Evolutionary conservation across 176 grass and related monocot species (phyloP), one percentile per base, ranked within the genome.

Genomic region (Hordeum marinum): DNA sequence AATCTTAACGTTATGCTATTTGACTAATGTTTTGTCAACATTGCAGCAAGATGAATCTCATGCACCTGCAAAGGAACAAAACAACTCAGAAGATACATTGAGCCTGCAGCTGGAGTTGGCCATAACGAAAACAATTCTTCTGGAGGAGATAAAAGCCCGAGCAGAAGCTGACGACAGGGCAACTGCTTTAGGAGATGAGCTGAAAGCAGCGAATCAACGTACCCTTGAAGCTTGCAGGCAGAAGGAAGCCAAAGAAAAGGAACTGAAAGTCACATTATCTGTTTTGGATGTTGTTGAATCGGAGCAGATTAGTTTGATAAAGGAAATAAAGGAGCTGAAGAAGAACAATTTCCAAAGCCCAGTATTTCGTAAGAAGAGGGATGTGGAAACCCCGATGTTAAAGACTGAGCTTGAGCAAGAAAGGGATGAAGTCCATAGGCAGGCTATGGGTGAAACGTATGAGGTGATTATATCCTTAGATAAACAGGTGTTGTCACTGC

Each of bases 351-450:
- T 82, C 5, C 57, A 87, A 40, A 78, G 40, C 52, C 52, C 52
- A 8, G 52, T 55, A 20, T 55, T 55, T 55, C 52, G 0, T 55
- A 55, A 55, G 52, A 8, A 55, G 52, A 21, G 52, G 17, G 52
- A 55, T 8, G 7, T 55, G 18, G 18, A 55, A 55, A 55, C 52
- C 18, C 52, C 2, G 7, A 55, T 55, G 1, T 50, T 50, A 50
- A 50, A 50, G 14, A 52, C 48, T 2, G 48, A 52, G 48, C 15
- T 52, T 65, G 86, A 92, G 71, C 78, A 81, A 90, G 94, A 92
- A 89, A 94, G 90, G 88, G 95, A 94, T 69, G 95, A 92, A 90
- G 86, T 92, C 24, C 83, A 88, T n/a, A 94, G 87, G 80, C 92
- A 97, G 80, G 95, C 92, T 61, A 92, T 94, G 88, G 60, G 79